These are phyloP conservation scores for Sanghuangporus weigelae DNA, from an alignment of 1,284 basidiomycete species.

Conservation along the genomic window DNA sequence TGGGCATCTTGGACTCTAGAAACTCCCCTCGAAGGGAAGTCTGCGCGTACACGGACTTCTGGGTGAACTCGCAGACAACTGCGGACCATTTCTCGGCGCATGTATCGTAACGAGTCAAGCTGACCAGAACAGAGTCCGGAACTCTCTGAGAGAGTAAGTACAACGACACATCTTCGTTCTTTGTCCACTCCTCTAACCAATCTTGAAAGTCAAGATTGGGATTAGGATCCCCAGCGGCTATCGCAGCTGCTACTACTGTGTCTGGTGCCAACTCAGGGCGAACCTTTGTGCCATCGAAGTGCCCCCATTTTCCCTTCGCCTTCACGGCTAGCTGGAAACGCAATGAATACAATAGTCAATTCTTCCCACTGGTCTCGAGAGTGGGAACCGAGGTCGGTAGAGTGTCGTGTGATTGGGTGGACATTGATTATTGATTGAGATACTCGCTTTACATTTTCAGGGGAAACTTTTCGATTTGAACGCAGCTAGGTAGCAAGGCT, in stretches of 20 bases:
- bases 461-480: no score
- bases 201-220: no score
- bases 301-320: slow-evolving; percentile 6
- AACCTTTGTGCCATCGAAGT: slow-evolving; percentile 1
- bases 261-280: not conserved
- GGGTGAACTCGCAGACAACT: slow-evolving; percentile 28
- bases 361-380: not conserved
- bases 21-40: slow-evolving; percentile 27
- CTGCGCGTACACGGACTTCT: slow-evolving; percentile 30
- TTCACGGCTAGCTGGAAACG: slow-evolving; percentile 5
- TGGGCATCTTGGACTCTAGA: slow-evolving; percentile 25
- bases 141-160: no score
- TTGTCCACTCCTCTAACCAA: no score
- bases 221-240: slow-evolving; percentile 30
- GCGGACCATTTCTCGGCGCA: no score
- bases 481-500: no score
- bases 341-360: slow-evolving; percentile 1
- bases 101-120: slow-evolving; percentile 19
- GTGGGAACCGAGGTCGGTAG: no score
- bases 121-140: slow-evolving; percentile 25
- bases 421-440: no score
- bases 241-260: not conserved
- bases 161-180: no score
- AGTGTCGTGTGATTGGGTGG: no score
- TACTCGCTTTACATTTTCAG: no score